Percentiles rank a stretch among this genome's conserved stretches.
phyloP scores from a whole-genome alignment of 139 green algal species.

The Picochlorum sp. region DNA sequence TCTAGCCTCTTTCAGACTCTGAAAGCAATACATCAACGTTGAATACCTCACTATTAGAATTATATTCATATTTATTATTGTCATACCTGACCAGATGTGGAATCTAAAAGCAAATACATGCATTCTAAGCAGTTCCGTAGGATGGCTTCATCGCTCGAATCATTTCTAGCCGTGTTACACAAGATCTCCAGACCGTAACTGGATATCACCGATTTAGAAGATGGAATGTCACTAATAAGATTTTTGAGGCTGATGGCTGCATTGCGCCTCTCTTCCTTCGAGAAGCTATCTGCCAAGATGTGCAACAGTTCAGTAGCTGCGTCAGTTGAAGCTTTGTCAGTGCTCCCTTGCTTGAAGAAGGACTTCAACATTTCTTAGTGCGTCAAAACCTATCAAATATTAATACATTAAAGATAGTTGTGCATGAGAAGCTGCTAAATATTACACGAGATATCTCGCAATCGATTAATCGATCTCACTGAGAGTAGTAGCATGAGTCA shows the following conservation, averaged over 20 bases:
- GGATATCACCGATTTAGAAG: slow-evolving; percentile 60
- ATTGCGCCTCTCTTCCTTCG: slow-evolving; percentile 59
- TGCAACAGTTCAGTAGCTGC: slow-evolving; percentile 53
- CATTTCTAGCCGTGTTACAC: slow-evolving; percentile 50
- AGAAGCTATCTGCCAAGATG: slow-evolving; percentile 51
- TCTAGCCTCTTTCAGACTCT: slow-evolving; percentile 12
- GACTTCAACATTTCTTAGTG: neutral
- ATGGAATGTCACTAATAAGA: slow-evolving; percentile 38
- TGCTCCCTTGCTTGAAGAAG: neutral
- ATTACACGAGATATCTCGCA: too few species aligned
- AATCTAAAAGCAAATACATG: slow-evolving; percentile 22
- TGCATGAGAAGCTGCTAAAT: too few species aligned
- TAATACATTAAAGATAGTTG: too few species aligned
- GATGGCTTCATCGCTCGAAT: slow-evolving; percentile 69
- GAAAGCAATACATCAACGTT: neutral
- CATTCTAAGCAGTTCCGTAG: slow-evolving; percentile 67
- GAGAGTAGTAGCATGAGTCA: too few species aligned
- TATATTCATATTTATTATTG: neutral
- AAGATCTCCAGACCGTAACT: slow-evolving; percentile 62
- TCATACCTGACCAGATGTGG: neutral
- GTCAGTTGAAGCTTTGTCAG: neutral
- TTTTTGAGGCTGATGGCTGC: slow-evolving; percentile 58
- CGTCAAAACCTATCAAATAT: too few species aligned
- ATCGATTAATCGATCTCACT: too few species aligned
- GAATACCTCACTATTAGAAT: neutral